phyloP scores from a whole-genome alignment of 768 basidiomycete genomes.

The Dentipellis fragilis region DNA sequence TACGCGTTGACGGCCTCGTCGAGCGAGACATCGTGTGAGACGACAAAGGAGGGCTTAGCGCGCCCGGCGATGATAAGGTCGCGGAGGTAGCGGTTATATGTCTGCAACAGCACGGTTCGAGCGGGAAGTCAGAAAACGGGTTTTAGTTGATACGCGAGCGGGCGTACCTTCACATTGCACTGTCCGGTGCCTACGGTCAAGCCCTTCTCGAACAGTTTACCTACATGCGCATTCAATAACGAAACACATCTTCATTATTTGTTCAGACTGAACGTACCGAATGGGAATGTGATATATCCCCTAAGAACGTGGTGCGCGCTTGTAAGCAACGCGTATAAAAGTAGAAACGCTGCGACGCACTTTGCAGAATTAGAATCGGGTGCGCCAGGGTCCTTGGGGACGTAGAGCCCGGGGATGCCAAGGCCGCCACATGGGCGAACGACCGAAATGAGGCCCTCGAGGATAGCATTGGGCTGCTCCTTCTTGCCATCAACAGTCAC shows the following conservation, averaged over 20 bases:
- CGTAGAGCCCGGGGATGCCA: slow-evolving; percentile 49
- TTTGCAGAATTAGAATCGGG: slow-evolving; percentile 41
- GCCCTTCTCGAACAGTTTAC: slow-evolving; percentile 45
- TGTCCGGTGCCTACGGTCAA: slow-evolving; percentile 44
- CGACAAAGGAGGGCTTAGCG: slow-evolving; percentile 45
- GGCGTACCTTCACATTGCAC: slow-evolving; percentile 42
- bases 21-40: slow-evolving; percentile 41
- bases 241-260: neutral
- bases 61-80: slow-evolving; percentile 44
- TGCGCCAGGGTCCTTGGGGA: slow-evolving; percentile 47
- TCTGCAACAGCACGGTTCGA: slow-evolving; percentile 17
- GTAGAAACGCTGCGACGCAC: slow-evolving; percentile 13
- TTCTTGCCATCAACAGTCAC: slow-evolving; percentile 43
- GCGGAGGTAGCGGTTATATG: slow-evolving; percentile 43
- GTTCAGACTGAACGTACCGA: slow-evolving; percentile 21
- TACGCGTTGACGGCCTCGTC: slow-evolving; percentile 41
- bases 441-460: slow-evolving; percentile 40
- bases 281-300: slow-evolving; percentile 43
- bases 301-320: slow-evolving; percentile 11
- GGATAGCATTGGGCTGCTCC: slow-evolving; percentile 44
- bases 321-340: no score
- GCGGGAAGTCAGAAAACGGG: neutral
- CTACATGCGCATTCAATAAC: slow-evolving; percentile 1
- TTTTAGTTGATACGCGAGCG: neutral
- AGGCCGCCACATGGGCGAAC: slow-evolving; percentile 45